Evolutionary conservation across 1,139 yeast genomes (phyloP).

Genomic region (Magnusiomyces ingens): DNA sequence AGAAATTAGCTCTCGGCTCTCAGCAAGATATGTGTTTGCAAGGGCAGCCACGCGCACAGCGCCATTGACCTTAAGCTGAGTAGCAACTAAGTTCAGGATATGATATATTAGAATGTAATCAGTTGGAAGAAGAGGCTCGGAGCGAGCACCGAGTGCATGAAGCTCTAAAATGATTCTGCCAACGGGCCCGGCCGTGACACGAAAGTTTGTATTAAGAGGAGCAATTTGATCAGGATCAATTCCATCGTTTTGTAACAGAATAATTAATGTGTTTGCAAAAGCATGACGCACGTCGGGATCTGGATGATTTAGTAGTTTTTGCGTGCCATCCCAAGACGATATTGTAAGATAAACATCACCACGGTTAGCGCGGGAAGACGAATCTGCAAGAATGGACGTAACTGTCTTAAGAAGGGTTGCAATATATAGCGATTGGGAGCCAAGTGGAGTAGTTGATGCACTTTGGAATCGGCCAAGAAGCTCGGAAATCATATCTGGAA

Average conservation of each 20-base stretch:
- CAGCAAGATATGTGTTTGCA: conserved; percentile 8
- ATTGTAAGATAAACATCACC: conserved; percentile 13
- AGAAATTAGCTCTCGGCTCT: conserved; percentile 1
- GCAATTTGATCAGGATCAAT: neutral
- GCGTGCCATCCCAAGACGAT: conserved; percentile 32
- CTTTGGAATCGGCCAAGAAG: conserved; percentile 23
- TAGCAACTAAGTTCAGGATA: neutral
- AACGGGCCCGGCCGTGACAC: conserved; percentile 21
- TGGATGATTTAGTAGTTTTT: conserved; percentile 26
- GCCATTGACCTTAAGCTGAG: conserved; percentile 7
- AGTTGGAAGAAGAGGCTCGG: neutral
- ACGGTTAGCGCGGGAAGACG: neutral
- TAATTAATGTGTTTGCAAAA: conserved; percentile 25
- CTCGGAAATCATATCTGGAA: conserved; percentile 66
- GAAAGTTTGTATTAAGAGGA: conserved; percentile 11
- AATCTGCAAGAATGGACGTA: neutral
- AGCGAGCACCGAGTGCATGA: conserved; percentile 14
- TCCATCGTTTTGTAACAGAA: conserved; percentile 20
- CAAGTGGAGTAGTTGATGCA: neutral
- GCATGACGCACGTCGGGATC: conserved; percentile 24
- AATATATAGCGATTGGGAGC: neutral
- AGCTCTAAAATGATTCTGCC: conserved; percentile 21
- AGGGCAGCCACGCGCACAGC: conserved; percentile 10
- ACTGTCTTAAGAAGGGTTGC: conserved; percentile 2
- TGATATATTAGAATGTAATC: conserved; percentile 3